Evolutionary conservation across 495 filamentous ascomycete species (phyloP).

Genomic region (Penicillium flavigenum): DNA sequence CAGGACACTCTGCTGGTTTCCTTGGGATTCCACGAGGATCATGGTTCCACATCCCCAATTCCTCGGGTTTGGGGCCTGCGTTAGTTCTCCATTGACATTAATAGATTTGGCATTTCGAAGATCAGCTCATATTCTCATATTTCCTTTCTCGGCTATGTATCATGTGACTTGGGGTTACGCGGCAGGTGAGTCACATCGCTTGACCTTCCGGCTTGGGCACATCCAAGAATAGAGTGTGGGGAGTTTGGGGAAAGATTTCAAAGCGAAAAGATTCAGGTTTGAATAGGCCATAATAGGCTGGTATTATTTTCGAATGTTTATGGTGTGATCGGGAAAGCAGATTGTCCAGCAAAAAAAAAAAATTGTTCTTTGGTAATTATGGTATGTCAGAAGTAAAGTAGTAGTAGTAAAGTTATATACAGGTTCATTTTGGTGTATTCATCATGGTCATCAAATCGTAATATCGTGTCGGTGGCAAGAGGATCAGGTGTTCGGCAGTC

Average conservation of each 20-base stretch:
- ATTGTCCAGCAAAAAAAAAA: constrained; percentile 23
- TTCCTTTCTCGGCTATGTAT: background rate
- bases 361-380: constrained; percentile 3
- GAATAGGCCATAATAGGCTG: too few relatives aligned
- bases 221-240: constrained; percentile 9
- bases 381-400: constrained; percentile 12
- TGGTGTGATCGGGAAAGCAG: background rate
- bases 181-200: constrained; percentile 17
- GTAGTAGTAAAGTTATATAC: constrained; percentile 26
- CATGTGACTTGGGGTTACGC: constrained; percentile 15
- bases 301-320: background rate
- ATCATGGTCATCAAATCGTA: constrained; percentile 20
- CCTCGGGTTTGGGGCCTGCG: constrained; percentile 8
- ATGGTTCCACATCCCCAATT: constrained; percentile 4
- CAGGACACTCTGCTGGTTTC: background rate
- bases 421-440: constrained; percentile 19
- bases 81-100: constrained; percentile 9
- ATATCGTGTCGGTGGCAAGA: constrained; percentile 19
- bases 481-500: background rate
- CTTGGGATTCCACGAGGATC: constrained; percentile 6
- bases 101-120: background rate
- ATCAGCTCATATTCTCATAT: background rate
- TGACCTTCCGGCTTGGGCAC: constrained; percentile 4
- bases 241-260: background rate
- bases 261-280: background rate